These are phyloP conservation scores for Marchantia polymorpha DNA, from an alignment of 225 moss, liverwort and hornwort species.

Conservation along the genomic window DNA sequence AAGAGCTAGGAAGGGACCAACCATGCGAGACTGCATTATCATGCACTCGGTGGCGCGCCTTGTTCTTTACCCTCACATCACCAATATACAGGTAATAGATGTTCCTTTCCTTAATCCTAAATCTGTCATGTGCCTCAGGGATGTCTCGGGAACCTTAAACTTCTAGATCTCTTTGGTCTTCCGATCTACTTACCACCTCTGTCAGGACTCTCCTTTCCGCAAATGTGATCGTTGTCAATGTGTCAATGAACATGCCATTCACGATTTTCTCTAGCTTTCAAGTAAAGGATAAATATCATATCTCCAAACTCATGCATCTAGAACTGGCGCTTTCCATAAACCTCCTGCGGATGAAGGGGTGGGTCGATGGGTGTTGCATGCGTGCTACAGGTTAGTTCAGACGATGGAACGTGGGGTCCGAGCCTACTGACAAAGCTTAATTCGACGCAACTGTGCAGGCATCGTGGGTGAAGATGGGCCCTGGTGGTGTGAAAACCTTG, in stretches of 20 bases:
- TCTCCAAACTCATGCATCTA: background rate
- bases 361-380: background rate
- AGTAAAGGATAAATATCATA: no score
- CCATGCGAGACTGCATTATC: slow-evolving; percentile 84
- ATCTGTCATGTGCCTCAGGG: background rate
- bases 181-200: background rate
- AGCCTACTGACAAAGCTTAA: background rate
- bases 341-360: background rate
- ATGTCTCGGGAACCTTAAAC: background rate
- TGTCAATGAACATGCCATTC: no score
- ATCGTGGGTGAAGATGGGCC: slow-evolving; percentile 98
- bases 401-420: background rate
- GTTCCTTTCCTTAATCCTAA: background rate
- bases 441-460: slow-evolving; percentile 46
- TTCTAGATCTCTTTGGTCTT: background rate
- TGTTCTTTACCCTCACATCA: slow-evolving; percentile 74
- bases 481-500: slow-evolving; percentile 78
- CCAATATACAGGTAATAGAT: slow-evolving; percentile 73
- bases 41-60: slow-evolving; percentile 82
- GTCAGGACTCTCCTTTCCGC: no score
- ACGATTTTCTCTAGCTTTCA: no score
- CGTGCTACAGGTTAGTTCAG: background rate
- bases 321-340: background rate
- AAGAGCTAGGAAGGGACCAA: slow-evolving; percentile 82
- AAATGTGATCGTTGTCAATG: no score